A percentile compares a stretch with the other conserved stretches of the same genome.
Conservation (phyloP, 2,329 filamentous ascomycete species). For the Cordyceps cicadae region DNA sequence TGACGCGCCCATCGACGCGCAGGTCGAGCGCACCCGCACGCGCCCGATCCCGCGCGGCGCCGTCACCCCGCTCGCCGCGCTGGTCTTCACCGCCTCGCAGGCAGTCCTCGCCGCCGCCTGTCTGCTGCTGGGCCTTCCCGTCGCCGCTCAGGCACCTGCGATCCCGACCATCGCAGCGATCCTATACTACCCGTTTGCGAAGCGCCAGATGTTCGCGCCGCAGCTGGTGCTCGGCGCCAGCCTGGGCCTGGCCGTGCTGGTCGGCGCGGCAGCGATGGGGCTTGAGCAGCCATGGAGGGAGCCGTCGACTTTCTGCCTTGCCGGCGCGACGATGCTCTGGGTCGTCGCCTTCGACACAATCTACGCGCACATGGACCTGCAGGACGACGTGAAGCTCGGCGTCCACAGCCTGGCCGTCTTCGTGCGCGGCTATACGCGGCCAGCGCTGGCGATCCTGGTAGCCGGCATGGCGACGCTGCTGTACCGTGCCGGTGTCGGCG, state of each 20-base stretch:
- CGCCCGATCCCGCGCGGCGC: conserved; percentile 28
- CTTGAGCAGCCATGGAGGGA: conserved; percentile 16
- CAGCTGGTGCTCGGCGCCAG: conserved; percentile 28
- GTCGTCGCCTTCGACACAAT: conserved; percentile 28
- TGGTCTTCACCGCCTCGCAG: conserved; percentile 23
- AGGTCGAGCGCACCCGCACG: conserved; percentile 22
- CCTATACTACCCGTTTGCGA: conserved; percentile 27
- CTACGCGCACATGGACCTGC: conserved; percentile 28
- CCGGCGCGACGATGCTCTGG: conserved; percentile 24
- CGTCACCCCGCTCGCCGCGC: conserved; percentile 20
- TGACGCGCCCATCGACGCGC: conserved; percentile 25
- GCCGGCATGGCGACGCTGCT: background rate
- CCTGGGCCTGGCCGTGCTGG: conserved; percentile 23
- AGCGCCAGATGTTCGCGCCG: conserved; percentile 27
- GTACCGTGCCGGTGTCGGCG: background rate
- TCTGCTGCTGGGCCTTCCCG: background rate
- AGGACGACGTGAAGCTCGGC: conserved; percentile 25
- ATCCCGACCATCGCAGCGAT: conserved; percentile 22
- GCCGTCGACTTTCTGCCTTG: conserved; percentile 19
- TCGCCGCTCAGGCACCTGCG: conserved; percentile 17
- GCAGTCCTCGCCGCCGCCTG: conserved; percentile 11
- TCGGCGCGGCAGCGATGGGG: conserved; percentile 23
- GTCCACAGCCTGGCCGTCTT: conserved; percentile 26
- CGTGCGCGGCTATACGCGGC: background rate
- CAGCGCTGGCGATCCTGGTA: background rate